A percentile compares a stretch with the other conserved stretches of the same genome.
Evolutionary conservation across 192 early-diverging fungal species (phyloP).

Genomic region (Allomyces arbusculus): DNA sequence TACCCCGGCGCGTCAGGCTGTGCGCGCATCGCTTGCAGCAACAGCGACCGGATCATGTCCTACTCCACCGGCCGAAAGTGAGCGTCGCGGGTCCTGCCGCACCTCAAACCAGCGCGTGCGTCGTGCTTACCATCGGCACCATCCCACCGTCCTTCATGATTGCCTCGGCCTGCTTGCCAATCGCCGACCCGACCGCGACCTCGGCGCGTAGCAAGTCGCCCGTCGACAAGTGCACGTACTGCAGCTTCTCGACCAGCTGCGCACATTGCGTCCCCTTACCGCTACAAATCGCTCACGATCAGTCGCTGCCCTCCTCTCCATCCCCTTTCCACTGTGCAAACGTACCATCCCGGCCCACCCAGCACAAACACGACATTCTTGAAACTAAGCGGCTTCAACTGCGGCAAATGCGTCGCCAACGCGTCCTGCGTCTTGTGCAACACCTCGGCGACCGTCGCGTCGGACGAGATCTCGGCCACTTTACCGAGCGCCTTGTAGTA

Average conservation of each 20-base stretch:
- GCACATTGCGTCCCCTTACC: constrained; percentile 33
- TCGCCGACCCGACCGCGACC: constrained; percentile 14
- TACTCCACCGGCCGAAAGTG: neutral
- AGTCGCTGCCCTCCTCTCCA: no score
- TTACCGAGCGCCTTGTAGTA: constrained; percentile 15
- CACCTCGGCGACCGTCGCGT: neutral
- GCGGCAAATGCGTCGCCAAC: neutral
- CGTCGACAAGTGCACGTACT: constrained; percentile 30
- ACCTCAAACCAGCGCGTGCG: no score
- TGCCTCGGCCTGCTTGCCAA: constrained; percentile 19
- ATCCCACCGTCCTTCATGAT: constrained; percentile 41
- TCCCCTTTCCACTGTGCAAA: neutral
- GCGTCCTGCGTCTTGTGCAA: neutral
- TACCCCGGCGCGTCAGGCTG: constrained; percentile 4
- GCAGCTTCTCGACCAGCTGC: constrained; percentile 16
- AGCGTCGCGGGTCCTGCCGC: no score
- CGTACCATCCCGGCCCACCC: constrained; percentile 1
- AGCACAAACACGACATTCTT: constrained; percentile 3
- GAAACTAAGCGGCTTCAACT: neutral
- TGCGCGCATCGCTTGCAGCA: neutral
- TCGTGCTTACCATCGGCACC: constrained; percentile 19
- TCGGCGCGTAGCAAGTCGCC: constrained; percentile 41
- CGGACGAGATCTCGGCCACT: neutral
- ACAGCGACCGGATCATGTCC: neutral
- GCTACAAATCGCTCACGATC: neutral